Evolutionary conservation across 225 moss, liverwort and hornwort species (phyloP).

Genomic region (Anthoceros angustus): DNA sequence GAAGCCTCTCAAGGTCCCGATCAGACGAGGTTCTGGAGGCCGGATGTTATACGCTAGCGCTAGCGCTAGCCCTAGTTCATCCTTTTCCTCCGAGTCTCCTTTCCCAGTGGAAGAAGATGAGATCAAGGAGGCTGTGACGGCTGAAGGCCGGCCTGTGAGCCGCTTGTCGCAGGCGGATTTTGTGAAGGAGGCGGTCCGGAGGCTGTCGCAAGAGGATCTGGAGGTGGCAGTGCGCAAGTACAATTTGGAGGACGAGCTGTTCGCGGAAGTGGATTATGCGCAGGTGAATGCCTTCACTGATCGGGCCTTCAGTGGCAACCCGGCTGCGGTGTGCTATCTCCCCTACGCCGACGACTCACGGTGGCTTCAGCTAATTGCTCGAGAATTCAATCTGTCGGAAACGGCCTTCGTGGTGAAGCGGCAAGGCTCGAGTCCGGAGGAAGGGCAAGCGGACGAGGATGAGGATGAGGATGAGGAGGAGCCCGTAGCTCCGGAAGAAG

Average conservation of each 20-base stretch:
- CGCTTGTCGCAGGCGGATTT: slow-evolving; percentile 22
- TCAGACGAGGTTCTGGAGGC: too few relatives aligned
- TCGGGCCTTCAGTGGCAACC: slow-evolving; percentile 68
- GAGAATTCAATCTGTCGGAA: slow-evolving; percentile 78
- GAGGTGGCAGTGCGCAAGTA: slow-evolving; percentile 90
- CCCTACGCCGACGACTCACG: slow-evolving; percentile 57
- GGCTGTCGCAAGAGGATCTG: slow-evolving; percentile 74
- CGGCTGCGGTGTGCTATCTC: slow-evolving; percentile 73
- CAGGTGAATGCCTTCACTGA: slow-evolving; percentile 88
- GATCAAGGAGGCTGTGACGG: not conserved
- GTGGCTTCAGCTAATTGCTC: slow-evolving; percentile 80
- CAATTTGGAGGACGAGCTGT: slow-evolving; percentile 60
- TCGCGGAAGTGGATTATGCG: slow-evolving; percentile 63
- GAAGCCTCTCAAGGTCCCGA: too few relatives aligned
- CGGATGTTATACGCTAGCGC: too few relatives aligned
- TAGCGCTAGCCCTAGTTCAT: not conserved
- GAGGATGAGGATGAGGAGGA: slow-evolving; percentile 32
- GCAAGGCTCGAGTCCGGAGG: slow-evolving; percentile 17
- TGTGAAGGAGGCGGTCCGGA: slow-evolving; percentile 43
- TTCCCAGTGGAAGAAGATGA: not conserved
- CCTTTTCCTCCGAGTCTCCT: not conserved
- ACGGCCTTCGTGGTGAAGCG: slow-evolving; percentile 82
- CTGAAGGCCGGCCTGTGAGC: slow-evolving; percentile 3
- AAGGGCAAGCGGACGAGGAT: slow-evolving; percentile 16
- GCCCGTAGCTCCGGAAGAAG: slow-evolving; percentile 33